These are phyloP conservation scores for Pythium folliculosum DNA, from an alignment of 352 stramenopile species.

Conservation along the genomic window DNA sequence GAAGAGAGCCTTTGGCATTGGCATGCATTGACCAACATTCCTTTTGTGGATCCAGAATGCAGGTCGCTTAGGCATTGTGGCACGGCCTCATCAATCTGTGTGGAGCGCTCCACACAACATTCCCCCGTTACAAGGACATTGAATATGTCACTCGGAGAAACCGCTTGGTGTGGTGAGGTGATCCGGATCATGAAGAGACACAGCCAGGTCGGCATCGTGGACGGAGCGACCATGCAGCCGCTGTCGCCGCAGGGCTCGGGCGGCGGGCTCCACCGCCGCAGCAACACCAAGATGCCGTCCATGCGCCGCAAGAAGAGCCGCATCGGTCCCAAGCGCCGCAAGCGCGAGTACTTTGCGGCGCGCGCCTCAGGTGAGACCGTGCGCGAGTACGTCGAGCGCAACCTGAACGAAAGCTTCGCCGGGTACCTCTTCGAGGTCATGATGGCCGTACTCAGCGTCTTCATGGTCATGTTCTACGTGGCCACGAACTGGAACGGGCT, in stretches of 20 bases:
- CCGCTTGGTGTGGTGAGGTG: background rate
- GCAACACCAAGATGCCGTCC: slow-evolving; percentile 16
- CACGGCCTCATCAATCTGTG: slow-evolving; percentile 5
- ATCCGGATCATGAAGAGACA: slow-evolving; percentile 9
- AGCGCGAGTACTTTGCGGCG: slow-evolving; percentile 37
- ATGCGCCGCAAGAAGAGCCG: slow-evolving; percentile 38
- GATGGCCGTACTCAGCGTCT: slow-evolving; percentile 61
- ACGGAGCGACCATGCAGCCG: slow-evolving; percentile 18
- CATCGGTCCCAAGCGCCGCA: slow-evolving; percentile 34
- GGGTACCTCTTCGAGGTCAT: slow-evolving; percentile 40
- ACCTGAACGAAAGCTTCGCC: slow-evolving; percentile 64
- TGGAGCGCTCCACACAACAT: slow-evolving; percentile 16
- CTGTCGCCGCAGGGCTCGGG: slow-evolving; percentile 11
- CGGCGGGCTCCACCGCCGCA: slow-evolving; percentile 31
- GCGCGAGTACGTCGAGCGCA: slow-evolving; percentile 73
- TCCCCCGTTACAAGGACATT: slow-evolving; percentile 5
- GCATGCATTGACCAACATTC: background rate
- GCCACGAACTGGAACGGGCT: slow-evolving; percentile 61
- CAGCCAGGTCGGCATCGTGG: background rate
- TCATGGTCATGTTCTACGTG: slow-evolving; percentile 67
- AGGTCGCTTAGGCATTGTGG: slow-evolving; percentile 4
- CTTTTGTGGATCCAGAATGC: slow-evolving; percentile 16
- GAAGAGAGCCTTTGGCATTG: background rate
- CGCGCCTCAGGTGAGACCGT: slow-evolving; percentile 46
- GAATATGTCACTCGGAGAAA: slow-evolving; percentile 1